Percentiles rank a stretch among this genome's conserved stretches.
These are phyloP conservation scores for Lichtheimia ramosa DNA, from an alignment of 371 early-diverging fungal genomes.

Conservation along the genomic window DNA sequence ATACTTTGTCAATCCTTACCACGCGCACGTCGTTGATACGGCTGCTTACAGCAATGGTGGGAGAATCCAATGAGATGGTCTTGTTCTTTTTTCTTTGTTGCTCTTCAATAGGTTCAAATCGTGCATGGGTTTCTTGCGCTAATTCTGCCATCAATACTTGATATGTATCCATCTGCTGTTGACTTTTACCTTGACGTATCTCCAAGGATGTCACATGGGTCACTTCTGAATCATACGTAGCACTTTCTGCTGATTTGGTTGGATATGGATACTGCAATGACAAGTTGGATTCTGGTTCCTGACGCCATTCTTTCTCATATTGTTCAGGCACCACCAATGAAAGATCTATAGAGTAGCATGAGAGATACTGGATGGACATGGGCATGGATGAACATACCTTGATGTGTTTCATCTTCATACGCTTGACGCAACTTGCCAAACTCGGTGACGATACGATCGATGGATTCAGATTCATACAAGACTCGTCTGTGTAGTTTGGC, in stretches of 20 bases:
- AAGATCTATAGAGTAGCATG: neutral
- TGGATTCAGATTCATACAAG: neutral
- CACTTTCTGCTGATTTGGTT: conserved; percentile 1
- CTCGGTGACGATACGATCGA: conserved; percentile 6
- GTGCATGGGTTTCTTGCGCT: too few species aligned
- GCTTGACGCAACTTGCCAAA: conserved; percentile 9
- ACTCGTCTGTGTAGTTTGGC: conserved; percentile 3
- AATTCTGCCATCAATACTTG: too few species aligned
- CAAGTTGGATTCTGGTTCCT: conserved; percentile 8
- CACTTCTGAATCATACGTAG: conserved; percentile 8
- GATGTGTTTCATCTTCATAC: conserved; percentile 11
- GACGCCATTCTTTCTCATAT: neutral
- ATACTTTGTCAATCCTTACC: too few species aligned
- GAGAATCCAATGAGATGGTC: too few species aligned
- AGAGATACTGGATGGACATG: neutral
- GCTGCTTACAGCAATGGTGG: too few species aligned
- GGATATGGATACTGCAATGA: conserved; percentile 14
- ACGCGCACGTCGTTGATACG: too few species aligned
- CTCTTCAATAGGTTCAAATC: too few species aligned
- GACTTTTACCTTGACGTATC: conserved; percentile 11
- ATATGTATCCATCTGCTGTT: too few species aligned
- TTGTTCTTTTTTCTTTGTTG: too few species aligned
- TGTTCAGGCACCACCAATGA: conserved; percentile 4
- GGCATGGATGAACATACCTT: conserved; percentile 3
- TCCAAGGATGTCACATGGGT: conserved; percentile 15